Percentiles rank a stretch among this genome's conserved stretches.
Conservation (phyloP, 2,329 filamentous ascomycete species). For the Grosmannia clavigera region DNA sequence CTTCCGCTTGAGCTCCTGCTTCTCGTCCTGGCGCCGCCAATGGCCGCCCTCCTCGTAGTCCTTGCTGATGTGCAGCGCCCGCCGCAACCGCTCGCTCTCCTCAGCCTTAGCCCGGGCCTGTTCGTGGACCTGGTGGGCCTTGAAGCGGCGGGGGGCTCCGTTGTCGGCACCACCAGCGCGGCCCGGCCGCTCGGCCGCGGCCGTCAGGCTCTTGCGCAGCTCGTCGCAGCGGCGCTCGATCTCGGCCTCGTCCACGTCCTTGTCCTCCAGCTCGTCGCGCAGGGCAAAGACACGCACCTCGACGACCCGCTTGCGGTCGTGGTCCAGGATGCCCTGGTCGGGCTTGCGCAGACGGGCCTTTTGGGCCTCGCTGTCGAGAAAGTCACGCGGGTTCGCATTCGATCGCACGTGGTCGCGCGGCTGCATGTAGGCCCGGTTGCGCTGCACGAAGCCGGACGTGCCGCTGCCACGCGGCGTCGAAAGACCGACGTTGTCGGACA, state of each 20-base stretch:
- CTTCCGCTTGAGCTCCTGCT: conserved; percentile 30
- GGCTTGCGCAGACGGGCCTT: conserved; percentile 59
- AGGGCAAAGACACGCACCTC: conserved; percentile 91
- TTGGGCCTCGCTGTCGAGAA: conserved; percentile 69
- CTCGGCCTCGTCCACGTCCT: conserved; percentile 73
- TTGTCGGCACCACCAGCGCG: not conserved
- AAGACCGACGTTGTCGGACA: conserved; percentile 97
- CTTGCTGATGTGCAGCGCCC: conserved; percentile 74
- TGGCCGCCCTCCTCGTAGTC: conserved; percentile 79
- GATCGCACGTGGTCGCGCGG: conserved; percentile 69
- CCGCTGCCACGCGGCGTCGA: conserved; percentile 88
- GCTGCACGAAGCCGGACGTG: conserved; percentile 94
- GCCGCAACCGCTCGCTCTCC: conserved; percentile 80
- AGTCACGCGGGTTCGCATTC: conserved; percentile 56
- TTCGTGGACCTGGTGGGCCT: conserved; percentile 91
- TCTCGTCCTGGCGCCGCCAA: conserved; percentile 73
- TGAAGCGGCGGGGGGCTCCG: conserved; percentile 43
- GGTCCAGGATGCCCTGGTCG: conserved; percentile 85
- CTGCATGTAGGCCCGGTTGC: conserved; percentile 79
- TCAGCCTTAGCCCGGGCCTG: conserved; percentile 91
- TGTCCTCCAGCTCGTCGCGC: conserved; percentile 82
- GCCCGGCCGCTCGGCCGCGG: conserved; percentile 21
- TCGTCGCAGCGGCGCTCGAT: conserved; percentile 67
- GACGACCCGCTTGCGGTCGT: conserved; percentile 80
- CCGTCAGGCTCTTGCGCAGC: conserved; percentile 50